Base-by-base conservation (phyloP, 2,329 filamentous ascomycete genomes). In the Fusarium sp. region DNA sequence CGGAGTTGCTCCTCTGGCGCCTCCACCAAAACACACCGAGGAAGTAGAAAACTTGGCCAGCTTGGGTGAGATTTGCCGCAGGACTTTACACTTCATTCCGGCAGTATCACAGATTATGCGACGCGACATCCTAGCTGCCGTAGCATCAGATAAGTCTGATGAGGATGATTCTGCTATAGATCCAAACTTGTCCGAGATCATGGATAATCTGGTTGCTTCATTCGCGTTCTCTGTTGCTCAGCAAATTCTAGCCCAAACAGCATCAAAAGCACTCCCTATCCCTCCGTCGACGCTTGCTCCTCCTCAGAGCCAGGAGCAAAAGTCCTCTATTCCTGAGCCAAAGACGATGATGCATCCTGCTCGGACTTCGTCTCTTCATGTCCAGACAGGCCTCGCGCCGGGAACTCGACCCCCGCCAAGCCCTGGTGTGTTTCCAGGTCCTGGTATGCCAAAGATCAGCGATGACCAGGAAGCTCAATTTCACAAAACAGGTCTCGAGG, bases 11-110 rank as follows among this genome's bases (percentile, higher is more conserved):
- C 83, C 85, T 1, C 73, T 82, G 32, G 78, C 80, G 0, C 80
- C 72, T 8, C 77, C 81, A 1, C 77, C 80, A 0, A 82, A 81
- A 24, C 79, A 80, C 35, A 78, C 80, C 0, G 85, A 88, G 38
- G 89, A 91, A 59, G 74, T 83, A 1, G 92, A 96, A 74, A 90
- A 96, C 68, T 77, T 97, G 24, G 79, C 85, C 9, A 86, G 93
- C 61, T 83, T 97, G n/a, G 90, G 92, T 1, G 93, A 98, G 71
- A 87, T 97, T 26, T 96, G 93, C 73, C 88, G 88, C 59, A 85
- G 93, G 55, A 89, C 92, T 2, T 83, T 95, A 9, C 89, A 91
- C 61, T 98, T 97, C 69, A 90, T 98, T 34, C 90, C 91, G 1
- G 86, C 89, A 35, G 88, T 92, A 34, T 91, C 92, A 4, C 87